Percentiles rank a stretch among this genome's conserved stretches.
These are phyloP conservation scores for Iodosphaeria phyllophila DNA, from an alignment of 2,329 filamentous ascomycete species.

Conservation along the genomic window DNA sequence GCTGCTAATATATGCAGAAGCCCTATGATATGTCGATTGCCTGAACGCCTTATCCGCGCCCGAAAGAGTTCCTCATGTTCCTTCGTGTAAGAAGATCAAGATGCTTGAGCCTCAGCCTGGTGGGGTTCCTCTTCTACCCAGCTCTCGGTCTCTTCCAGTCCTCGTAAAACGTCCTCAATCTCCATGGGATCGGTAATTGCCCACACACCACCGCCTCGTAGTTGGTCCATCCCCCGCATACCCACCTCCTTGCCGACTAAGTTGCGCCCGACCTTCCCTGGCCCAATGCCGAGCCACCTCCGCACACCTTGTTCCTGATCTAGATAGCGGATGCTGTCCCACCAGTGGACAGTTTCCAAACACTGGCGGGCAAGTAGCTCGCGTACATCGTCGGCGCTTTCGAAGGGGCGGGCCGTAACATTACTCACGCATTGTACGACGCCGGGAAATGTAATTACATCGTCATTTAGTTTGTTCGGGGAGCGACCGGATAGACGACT, in stretches of 20 bases:
- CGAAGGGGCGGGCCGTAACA: slow-evolving; percentile 63
- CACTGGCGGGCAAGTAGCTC: slow-evolving; percentile 64
- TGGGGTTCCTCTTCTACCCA: slow-evolving; percentile 29
- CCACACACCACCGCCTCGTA: slow-evolving; percentile 87
- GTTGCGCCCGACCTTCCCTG: slow-evolving; percentile 84
- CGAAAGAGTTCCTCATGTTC: too few relatives aligned
- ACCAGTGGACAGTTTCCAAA: slow-evolving; percentile 88
- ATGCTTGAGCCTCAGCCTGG: too few relatives aligned
- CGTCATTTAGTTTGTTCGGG: too few relatives aligned
- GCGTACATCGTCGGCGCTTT: slow-evolving; percentile 54
- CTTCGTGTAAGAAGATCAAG: too few relatives aligned
- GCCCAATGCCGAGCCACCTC: slow-evolving; percentile 81
- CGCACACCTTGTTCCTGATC: slow-evolving; percentile 67
- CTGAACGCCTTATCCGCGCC: too few relatives aligned
- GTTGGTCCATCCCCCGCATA: slow-evolving; percentile 55
- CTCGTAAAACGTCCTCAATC: slow-evolving; percentile 48
- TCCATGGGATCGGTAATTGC: slow-evolving; percentile 67
- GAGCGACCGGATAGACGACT: slow-evolving; percentile 33
- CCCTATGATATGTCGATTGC: too few relatives aligned
- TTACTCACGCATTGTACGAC: slow-evolving; percentile 69
- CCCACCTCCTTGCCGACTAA: slow-evolving; percentile 91
- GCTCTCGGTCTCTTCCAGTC: slow-evolving; percentile 43
- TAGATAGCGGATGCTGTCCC: slow-evolving; percentile 79
- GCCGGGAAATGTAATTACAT: slow-evolving; percentile 60
- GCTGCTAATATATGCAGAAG: too few relatives aligned